Conservation (phyloP, 192 early-diverging fungal species). For the Umbelopsis sp. region DNA sequence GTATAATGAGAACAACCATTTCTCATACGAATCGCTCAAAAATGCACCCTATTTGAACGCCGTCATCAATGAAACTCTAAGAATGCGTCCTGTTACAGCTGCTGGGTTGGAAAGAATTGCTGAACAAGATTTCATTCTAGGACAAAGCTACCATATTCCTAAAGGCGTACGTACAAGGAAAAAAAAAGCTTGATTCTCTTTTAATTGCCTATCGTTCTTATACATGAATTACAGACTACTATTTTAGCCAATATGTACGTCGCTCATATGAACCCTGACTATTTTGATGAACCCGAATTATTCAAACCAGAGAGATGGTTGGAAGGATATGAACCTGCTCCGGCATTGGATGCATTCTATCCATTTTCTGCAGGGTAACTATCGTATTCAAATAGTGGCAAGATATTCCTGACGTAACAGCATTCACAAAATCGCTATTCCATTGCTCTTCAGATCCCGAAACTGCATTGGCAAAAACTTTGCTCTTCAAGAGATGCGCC, state of each 20-base stretch:
- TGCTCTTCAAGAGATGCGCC: conserved; percentile 49
- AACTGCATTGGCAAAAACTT: conserved; percentile 53
- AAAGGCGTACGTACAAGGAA: conserved; percentile 24
- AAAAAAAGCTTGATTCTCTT: not conserved
- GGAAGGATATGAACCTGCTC: conserved; percentile 30
- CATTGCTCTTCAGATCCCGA: conserved; percentile 40
- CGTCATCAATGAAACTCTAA: conserved; percentile 41
- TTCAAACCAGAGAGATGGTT: conserved; percentile 57
- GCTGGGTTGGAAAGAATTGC: conserved; percentile 21
- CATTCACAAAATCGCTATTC: conserved; percentile 20
- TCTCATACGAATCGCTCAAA: conserved; percentile 38
- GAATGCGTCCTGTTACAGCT: conserved; percentile 34
- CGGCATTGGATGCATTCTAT: conserved; percentile 42
- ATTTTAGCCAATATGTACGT: conserved; percentile 9
- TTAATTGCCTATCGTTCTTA: not conserved
- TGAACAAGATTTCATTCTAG: conserved; percentile 20
- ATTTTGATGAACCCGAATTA: conserved; percentile 45
- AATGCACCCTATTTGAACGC: conserved; percentile 40
- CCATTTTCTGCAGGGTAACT: conserved; percentile 49
- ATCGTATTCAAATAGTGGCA: not conserved
- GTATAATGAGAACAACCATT: conserved; percentile 22
- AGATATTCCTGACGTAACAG: too few relatives aligned
- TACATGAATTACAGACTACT: not conserved
- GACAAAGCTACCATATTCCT: conserved; percentile 25
- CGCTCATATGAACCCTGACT: conserved; percentile 24